Conservation (phyloP, 257 asterid genomes). For the Haberlea rhodopensis region DNA sequence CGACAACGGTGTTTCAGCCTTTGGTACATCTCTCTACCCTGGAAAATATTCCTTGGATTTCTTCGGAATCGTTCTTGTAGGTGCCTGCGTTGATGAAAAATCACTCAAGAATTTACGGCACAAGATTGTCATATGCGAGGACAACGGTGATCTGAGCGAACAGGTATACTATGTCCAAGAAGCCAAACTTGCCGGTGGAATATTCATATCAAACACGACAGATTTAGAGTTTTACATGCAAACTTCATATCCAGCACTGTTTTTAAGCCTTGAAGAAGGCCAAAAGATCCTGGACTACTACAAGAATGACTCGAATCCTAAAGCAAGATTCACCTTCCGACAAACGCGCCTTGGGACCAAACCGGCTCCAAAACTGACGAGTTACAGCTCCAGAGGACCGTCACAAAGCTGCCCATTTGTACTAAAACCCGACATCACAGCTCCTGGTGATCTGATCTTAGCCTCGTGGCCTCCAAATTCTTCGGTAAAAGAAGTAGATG, state of each 20-base stretch:
- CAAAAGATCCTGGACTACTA: slow-evolving; percentile 34
- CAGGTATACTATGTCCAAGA: slow-evolving; percentile 28
- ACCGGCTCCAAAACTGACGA: slow-evolving; percentile 45
- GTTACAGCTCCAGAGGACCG: slow-evolving; percentile 54
- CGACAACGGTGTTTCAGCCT: slow-evolving; percentile 38
- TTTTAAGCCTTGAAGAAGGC: slow-evolving; percentile 33
- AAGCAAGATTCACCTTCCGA: slow-evolving; percentile 31
- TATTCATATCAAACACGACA: slow-evolving; percentile 39
- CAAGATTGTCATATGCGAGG: slow-evolving; percentile 38
- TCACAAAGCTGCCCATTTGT: slow-evolving; percentile 41
- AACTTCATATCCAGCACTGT: slow-evolving; percentile 33
- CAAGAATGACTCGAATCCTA: slow-evolving; percentile 27
- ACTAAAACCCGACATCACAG: slow-evolving; percentile 49
- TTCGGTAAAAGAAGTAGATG: slow-evolving; percentile 21
- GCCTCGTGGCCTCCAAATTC: slow-evolving; percentile 41
- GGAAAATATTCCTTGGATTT: slow-evolving; percentile 33
- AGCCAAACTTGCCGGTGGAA: slow-evolving; percentile 34
- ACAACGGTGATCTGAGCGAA: slow-evolving; percentile 25
- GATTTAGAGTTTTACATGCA: slow-evolving; percentile 33
- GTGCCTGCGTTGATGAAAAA: slow-evolving; percentile 24
- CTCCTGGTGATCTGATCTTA: slow-evolving; percentile 39
- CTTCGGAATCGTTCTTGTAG: slow-evolving; percentile 22
- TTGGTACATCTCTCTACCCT: slow-evolving; percentile 41
- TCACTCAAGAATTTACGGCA: slow-evolving; percentile 21
- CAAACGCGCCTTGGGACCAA: slow-evolving; percentile 32